phyloP scores from a whole-genome alignment of 179 eudicot genomes.

The Nepenthes alata region DNA sequence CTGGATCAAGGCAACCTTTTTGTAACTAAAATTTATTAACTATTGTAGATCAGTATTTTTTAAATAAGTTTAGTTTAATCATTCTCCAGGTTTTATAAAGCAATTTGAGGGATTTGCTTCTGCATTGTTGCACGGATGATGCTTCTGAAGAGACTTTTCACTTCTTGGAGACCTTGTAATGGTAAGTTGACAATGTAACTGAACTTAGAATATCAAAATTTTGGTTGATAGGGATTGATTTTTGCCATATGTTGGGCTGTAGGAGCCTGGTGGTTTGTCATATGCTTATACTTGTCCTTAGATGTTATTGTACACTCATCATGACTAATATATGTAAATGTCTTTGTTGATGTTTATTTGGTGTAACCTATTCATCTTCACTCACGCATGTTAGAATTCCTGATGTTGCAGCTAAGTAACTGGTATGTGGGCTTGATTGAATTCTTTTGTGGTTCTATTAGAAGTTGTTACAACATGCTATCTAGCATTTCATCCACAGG shows the following conservation, averaged over 20 bases:
- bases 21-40: too few species aligned
- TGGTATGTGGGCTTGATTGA: conserved; percentile 41
- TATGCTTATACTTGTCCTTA: not conserved
- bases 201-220: not conserved
- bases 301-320: too few species aligned
- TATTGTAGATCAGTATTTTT: not conserved
- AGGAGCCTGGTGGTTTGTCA: not conserved
- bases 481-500: conserved; percentile 26
- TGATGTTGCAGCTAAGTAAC: conserved; percentile 72
- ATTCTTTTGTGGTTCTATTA: not conserved
- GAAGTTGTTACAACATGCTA: not conserved
- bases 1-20: too few species aligned
- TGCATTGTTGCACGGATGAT: conserved; percentile 93
- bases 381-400: conserved; percentile 66
- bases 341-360: conserved; percentile 18
- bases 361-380: conserved; percentile 76
- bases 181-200: conserved; percentile 28
- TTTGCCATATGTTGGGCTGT: not conserved
- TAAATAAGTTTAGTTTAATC: not conserved
- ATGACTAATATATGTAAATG: not conserved
- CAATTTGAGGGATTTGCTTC: conserved; percentile 69
- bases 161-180: conserved; percentile 95
- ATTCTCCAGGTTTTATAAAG: conserved; percentile 66
- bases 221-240: not conserved
- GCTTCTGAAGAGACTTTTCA: conserved; percentile 90